A percentile compares a stretch with the other conserved stretches of the same genome.
These are phyloP conservation scores for Hymenoscyphus salicellus DNA, from an alignment of 2,329 filamentous ascomycete genomes.

Conservation along the genomic window DNA sequence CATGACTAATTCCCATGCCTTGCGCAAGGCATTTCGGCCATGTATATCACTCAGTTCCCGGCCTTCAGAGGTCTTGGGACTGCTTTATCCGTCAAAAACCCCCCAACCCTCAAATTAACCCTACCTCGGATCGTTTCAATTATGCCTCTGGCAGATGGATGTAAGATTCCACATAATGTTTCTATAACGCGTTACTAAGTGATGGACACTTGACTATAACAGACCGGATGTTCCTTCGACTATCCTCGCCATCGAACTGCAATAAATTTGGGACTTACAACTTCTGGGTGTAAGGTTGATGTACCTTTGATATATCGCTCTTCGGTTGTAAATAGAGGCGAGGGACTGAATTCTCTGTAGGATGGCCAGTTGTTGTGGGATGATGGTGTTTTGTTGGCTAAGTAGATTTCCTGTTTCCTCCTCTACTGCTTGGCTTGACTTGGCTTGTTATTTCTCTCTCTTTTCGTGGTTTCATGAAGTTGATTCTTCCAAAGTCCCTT, in stretches of 20 bases:
- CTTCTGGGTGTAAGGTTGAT: too few relatives aligned
- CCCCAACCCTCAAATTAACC: neutral
- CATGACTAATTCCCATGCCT: neutral
- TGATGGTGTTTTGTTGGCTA: neutral
- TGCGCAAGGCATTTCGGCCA: conserved; percentile 3
- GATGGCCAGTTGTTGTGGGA: too few relatives aligned
- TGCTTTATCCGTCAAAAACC: neutral
- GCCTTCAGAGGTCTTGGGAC: conserved; percentile 3
- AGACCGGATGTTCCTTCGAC: too few relatives aligned
- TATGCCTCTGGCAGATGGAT: conserved; percentile 10
- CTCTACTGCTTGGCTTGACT: neutral
- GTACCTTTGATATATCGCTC: too few relatives aligned
- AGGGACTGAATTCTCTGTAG: too few relatives aligned
- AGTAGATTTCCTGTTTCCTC: neutral
- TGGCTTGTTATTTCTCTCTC: neutral
- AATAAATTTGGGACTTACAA: too few relatives aligned
- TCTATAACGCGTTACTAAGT: neutral
- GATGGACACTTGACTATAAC: too few relatives aligned
- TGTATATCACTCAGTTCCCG: conserved; percentile 1
- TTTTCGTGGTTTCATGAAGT: neutral
- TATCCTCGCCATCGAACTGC: too few relatives aligned
- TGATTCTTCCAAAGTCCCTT: too few relatives aligned
- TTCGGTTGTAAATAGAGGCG: neutral
- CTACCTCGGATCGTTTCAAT: conserved; percentile 7
- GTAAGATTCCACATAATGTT: neutral